phyloP scores from a whole-genome alignment of 495 filamentous ascomycete genomes.

The Cudoniella acicularis region DNA sequence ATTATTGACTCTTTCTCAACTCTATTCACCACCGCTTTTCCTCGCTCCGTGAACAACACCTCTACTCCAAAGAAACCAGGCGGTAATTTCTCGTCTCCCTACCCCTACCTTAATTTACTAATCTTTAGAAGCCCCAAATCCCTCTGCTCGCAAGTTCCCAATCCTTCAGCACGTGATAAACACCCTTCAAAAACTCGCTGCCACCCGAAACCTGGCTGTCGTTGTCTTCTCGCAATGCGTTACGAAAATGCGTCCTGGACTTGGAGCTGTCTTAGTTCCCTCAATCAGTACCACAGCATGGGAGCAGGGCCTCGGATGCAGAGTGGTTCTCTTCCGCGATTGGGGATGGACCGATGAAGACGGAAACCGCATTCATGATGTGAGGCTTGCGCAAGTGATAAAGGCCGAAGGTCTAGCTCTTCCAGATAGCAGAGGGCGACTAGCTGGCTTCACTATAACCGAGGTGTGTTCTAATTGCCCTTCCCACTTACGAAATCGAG shows the following conservation, averaged over 20 bases:
- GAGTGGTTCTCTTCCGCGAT: constrained; percentile 62
- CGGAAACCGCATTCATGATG: constrained; percentile 9
- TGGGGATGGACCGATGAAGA: constrained; percentile 30
- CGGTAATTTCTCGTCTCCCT: constrained; percentile 1
- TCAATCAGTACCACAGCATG: constrained; percentile 55
- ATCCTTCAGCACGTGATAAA: constrained; percentile 46
- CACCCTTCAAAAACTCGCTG: constrained; percentile 52
- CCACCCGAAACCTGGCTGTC: constrained; percentile 51
- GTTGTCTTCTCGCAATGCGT: constrained; percentile 57
- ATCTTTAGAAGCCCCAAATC: constrained; percentile 31
- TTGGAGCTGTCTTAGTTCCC: constrained; percentile 52
- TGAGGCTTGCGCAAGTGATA: constrained; percentile 17
- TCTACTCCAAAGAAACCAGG: constrained; percentile 12
- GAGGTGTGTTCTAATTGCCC: constrained; percentile 8
- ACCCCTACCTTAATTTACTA: constrained; percentile 21
- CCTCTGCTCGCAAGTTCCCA: constrained; percentile 57
- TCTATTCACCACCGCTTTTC: constrained; percentile 57
- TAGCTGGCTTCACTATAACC: constrained; percentile 17
- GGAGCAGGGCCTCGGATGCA: constrained; percentile 53
- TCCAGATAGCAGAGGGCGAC: not conserved
- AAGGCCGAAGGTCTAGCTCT: constrained; percentile 22
- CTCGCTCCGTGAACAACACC: constrained; percentile 37
- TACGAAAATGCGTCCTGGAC: constrained; percentile 48
- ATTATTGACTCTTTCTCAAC: constrained; percentile 60
- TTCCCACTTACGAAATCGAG: no score